Conservation (phyloP, 2,329 filamentous ascomycete species). For the Colletotrichum lupini region DNA sequence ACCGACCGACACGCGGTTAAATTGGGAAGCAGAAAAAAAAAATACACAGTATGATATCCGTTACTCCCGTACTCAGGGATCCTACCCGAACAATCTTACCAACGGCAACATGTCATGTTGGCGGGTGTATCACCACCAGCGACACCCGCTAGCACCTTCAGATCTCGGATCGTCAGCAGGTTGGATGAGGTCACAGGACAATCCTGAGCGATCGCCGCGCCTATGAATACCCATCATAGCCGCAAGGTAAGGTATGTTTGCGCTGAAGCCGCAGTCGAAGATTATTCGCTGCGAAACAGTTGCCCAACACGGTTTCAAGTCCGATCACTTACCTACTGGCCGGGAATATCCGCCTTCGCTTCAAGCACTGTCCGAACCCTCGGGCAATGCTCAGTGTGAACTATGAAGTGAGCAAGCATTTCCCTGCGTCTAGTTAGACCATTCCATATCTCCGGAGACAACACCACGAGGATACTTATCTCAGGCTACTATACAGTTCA, state of each 20-base stretch:
- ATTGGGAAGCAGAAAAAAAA: background rate
- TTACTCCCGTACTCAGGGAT: background rate
- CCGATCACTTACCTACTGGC: background rate
- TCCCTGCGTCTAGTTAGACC: slow-evolving; percentile 2
- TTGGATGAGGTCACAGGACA: background rate
- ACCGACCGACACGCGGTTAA: slow-evolving; percentile 14
- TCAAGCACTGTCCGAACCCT: background rate
- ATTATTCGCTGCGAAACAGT: slow-evolving; percentile 1
- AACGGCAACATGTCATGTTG: background rate
- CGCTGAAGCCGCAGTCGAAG: background rate
- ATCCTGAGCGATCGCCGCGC: background rate
- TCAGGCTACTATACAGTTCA: background rate
- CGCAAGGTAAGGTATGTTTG: background rate
- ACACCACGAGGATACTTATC: background rate
- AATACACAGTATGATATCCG: background rate
- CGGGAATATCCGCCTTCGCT: slow-evolving; percentile 14
- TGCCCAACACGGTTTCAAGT: slow-evolving; percentile 24
- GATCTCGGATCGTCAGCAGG: background rate
- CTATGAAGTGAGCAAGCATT: background rate
- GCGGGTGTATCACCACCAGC: background rate
- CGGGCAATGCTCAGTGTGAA: background rate
- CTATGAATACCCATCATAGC: background rate
- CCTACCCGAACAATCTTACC: background rate
- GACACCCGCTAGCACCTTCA: background rate
- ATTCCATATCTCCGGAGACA: background rate